phyloP scores from a whole-genome alignment of 257 asterid species.

The Lithospermum erythrorhizon region DNA sequence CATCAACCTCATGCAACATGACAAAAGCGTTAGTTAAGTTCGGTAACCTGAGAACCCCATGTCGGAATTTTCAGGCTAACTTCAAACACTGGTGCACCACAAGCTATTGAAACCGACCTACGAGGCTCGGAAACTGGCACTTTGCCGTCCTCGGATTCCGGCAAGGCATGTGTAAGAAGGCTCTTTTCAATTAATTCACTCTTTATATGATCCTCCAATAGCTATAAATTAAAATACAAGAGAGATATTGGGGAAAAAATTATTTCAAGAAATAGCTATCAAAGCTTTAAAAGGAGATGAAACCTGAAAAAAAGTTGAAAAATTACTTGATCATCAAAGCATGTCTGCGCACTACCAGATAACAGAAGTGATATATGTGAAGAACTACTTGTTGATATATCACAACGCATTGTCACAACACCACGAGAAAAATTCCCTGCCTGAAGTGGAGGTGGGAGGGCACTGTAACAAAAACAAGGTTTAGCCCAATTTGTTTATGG shows the following conservation, averaged over 20 bases:
- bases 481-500: background rate
- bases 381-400: constrained; percentile 79
- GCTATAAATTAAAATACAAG: constrained; percentile 25
- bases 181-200: constrained; percentile 77
- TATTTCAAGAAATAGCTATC: background rate
- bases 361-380: constrained; percentile 91
- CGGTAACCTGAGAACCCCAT: constrained; percentile 91
- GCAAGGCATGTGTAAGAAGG: constrained; percentile 48
- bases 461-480: constrained; percentile 34
- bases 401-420: constrained; percentile 96
- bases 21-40: background rate
- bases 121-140: constrained; percentile 62
- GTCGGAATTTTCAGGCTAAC: constrained; percentile 75
- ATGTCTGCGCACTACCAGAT: constrained; percentile 94
- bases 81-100: constrained; percentile 90
- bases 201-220: constrained; percentile 92
- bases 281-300: background rate
- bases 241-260: background rate
- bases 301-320: background rate
- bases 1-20: background rate
- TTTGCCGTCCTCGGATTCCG: constrained; percentile 43
- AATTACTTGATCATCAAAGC: constrained; percentile 90
- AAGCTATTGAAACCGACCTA: constrained; percentile 82
- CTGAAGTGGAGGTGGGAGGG: constrained; percentile 98
- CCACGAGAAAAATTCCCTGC: constrained; percentile 93